phyloP scores from a whole-genome alignment of 352 stramenopile genomes.

The Globisporangium cederbergense region DNA sequence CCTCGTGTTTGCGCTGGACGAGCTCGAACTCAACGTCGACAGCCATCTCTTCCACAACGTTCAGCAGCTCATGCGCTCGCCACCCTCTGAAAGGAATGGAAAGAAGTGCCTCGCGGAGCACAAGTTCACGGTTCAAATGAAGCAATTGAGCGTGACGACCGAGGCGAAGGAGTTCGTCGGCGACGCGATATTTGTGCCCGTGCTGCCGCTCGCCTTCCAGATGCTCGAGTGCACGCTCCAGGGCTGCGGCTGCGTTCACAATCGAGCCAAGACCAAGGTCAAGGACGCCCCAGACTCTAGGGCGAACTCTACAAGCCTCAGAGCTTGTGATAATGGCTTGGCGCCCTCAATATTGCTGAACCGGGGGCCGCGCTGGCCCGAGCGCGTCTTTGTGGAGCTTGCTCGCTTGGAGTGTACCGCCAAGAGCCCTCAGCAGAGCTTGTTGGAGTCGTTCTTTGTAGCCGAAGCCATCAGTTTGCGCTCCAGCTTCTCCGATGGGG shows the following conservation, averaged over 20 bases:
- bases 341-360: background rate
- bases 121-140: constrained; percentile 30
- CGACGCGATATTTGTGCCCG: constrained; percentile 59
- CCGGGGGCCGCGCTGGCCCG: constrained; percentile 22
- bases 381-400: constrained; percentile 46
- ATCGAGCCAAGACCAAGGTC: background rate
- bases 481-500: constrained; percentile 53
- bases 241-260: constrained; percentile 44
- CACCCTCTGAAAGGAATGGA: background rate
- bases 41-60: constrained; percentile 34
- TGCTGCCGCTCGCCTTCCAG: constrained; percentile 60
- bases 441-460: constrained; percentile 28
- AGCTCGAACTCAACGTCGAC: constrained; percentile 46
- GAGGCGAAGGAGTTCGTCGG: constrained; percentile 64
- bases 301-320: background rate
- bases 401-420: constrained; percentile 24
- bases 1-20: constrained; percentile 39
- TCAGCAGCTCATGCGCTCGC: constrained; percentile 25
- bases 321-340: background rate
- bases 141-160: constrained; percentile 45
- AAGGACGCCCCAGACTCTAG: background rate
- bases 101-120: constrained; percentile 8
- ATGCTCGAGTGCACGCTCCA: constrained; percentile 70
- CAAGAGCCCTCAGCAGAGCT: constrained; percentile 6
- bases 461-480: constrained; percentile 36